Conservation (phyloP, 1,284 basidiomycete species). For the Paramarasmius palmivorus region DNA sequence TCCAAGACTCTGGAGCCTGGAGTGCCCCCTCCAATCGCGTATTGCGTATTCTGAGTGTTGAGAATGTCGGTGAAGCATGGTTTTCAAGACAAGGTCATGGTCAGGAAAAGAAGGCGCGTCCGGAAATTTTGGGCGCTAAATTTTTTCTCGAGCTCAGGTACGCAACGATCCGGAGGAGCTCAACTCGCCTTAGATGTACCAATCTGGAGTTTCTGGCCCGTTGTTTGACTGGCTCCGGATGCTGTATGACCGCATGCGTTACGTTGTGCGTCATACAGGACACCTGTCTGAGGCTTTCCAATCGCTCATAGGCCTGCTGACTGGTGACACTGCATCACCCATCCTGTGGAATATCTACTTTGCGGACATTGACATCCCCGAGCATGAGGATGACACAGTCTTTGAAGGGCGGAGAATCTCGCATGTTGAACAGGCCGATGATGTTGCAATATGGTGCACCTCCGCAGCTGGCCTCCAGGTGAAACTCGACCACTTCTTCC, state of each 20-base stretch:
- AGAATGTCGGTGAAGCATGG: no score
- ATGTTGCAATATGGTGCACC: no score
- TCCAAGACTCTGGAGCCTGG: no score
- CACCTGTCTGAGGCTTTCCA: neutral
- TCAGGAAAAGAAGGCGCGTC: no score
- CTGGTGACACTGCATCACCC: constrained; percentile 10
- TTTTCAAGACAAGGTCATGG: no score
- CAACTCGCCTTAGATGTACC: neutral
- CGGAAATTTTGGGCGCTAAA: no score
- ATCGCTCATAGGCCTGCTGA: constrained; percentile 6
- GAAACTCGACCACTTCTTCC: no score
- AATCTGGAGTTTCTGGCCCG: neutral
- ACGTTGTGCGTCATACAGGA: neutral
- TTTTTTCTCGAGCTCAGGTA: no score
- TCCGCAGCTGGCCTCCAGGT: no score
- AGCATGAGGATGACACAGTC: neutral
- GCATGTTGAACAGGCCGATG: constrained; percentile 10
- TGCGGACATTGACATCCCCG: constrained; percentile 1
- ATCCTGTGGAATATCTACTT: constrained; percentile 11
- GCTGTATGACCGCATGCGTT: constrained; percentile 8
- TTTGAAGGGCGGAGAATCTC: neutral
- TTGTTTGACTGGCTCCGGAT: constrained; percentile 9
- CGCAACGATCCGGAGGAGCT: no score
- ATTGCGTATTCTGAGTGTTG: no score
- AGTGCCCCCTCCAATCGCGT: no score